Conservation (phyloP, 441 rosid genomes). For the California macrophylla region DNA sequence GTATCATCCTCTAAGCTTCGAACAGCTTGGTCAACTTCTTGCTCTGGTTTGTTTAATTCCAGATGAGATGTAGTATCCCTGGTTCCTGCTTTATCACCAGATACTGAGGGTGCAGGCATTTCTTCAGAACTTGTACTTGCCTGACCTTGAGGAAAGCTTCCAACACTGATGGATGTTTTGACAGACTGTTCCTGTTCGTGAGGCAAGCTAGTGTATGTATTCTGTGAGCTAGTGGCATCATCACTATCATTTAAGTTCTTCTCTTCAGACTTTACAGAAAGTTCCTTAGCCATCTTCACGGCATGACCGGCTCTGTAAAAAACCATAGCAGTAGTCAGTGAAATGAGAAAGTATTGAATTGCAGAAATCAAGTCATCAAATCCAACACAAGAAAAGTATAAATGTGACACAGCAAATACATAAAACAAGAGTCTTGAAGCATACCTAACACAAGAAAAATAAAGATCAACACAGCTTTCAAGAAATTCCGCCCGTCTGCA, state of each 20-base stretch:
- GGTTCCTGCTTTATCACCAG: slow-evolving; percentile 44
- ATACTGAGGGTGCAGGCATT: slow-evolving; percentile 34
- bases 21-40: slow-evolving; percentile 39
- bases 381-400: background rate
- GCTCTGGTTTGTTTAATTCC: slow-evolving; percentile 41
- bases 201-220: slow-evolving; percentile 77
- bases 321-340: slow-evolving; percentile 9
- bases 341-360: background rate
- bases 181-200: slow-evolving; percentile 76
- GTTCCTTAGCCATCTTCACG: slow-evolving; percentile 78
- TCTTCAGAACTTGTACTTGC: slow-evolving; percentile 89
- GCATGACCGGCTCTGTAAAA: slow-evolving; percentile 83
- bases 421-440: slow-evolving; percentile 27
- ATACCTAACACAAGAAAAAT: slow-evolving; percentile 95
- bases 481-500: slow-evolving; percentile 91
- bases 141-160: slow-evolving; percentile 89
- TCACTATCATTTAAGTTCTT: slow-evolving; percentile 71
- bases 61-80: slow-evolving; percentile 30
- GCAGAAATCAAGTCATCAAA: too few relatives aligned
- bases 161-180: slow-evolving; percentile 74
- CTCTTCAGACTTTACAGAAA: slow-evolving; percentile 70
- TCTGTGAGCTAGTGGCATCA: slow-evolving; percentile 72
- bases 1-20: slow-evolving; percentile 39
- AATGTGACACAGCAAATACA: slow-evolving; percentile 11
- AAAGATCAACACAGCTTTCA: slow-evolving; percentile 89